Percentiles rank a stretch among this genome's conserved stretches.
phyloP scores from a whole-genome alignment of 176 grass and related monocot species.

The Canna indica region DNA sequence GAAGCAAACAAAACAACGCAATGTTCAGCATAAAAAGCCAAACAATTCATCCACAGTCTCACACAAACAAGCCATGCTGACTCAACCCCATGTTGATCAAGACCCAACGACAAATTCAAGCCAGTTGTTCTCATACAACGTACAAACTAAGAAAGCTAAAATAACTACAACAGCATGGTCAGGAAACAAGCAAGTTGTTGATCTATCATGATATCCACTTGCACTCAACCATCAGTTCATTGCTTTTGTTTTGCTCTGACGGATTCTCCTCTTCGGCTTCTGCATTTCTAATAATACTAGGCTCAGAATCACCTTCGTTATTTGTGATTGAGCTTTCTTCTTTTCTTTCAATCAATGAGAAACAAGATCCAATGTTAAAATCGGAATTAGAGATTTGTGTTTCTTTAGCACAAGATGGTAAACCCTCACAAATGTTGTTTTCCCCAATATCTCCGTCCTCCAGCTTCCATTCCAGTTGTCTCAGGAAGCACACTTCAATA shows the following conservation, averaged over 20 bases:
- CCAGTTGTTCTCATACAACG: neutral
- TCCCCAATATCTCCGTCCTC: constrained; percentile 15
- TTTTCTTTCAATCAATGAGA: constrained; percentile 11
- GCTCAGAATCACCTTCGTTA: constrained; percentile 15
- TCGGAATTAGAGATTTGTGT: neutral
- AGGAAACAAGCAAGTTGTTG: neutral
- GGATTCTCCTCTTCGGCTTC: constrained; percentile 11
- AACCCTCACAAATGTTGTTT: constrained; percentile 11
- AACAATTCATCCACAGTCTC: constrained; percentile 9
- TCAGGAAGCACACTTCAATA: constrained; percentile 48
- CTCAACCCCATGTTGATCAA: constrained; percentile 4
- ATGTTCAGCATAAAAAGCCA: neutral
- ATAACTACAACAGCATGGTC: neutral
- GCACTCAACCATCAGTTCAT: neutral
- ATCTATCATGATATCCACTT: constrained; percentile 2
- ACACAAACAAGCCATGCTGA: neutral
- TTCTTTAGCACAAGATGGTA: constrained; percentile 7
- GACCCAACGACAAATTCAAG: neutral
- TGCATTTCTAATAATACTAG: constrained; percentile 15
- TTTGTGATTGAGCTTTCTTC: constrained; percentile 11
- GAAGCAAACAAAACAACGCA: constrained; percentile 3
- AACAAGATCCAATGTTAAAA: neutral
- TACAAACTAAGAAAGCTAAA: neutral
- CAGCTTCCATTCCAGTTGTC: constrained; percentile 42
- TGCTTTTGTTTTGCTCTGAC: neutral